phyloP scores from a whole-genome alignment of 2,329 filamentous ascomycete genomes.

The Alternaria sp. region DNA sequence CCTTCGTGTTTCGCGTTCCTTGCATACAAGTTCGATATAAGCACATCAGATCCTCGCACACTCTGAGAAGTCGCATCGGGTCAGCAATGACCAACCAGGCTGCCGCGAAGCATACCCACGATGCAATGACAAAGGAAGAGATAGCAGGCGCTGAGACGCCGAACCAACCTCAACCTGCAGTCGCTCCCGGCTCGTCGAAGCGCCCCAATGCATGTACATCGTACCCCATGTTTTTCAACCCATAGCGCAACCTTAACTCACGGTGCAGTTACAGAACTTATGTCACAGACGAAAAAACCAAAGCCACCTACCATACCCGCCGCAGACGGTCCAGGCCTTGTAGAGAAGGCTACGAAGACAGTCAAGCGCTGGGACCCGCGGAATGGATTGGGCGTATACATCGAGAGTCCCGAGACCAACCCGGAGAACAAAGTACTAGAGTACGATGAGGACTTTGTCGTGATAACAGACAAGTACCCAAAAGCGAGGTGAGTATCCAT shows the following conservation, averaged over 20 bases:
- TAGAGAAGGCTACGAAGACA: slow-evolving; percentile 25
- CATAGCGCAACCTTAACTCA: slow-evolving; percentile 30
- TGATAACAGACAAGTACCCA: slow-evolving; percentile 84
- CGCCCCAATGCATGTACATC: slow-evolving; percentile 51
- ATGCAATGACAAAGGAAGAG: slow-evolving; percentile 35
- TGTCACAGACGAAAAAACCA: slow-evolving; percentile 52
- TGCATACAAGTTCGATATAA: neutral
- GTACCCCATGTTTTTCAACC: neutral
- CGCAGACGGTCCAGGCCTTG: slow-evolving; percentile 6
- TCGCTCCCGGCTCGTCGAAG: slow-evolving; percentile 24
- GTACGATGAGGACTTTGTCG: slow-evolving; percentile 73
- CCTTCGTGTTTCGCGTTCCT: neutral
- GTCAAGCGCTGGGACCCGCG: slow-evolving; percentile 53
- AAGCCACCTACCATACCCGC: slow-evolving; percentile 32
- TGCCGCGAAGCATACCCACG: slow-evolving; percentile 15
- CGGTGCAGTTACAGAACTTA: slow-evolving; percentile 56
- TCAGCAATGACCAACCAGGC: neutral
- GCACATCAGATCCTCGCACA: neutral
- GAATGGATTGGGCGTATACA: slow-evolving; percentile 73
- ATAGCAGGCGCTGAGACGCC: slow-evolving; percentile 23
- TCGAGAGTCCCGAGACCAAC: slow-evolving; percentile 67
- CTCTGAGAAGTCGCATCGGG: neutral
- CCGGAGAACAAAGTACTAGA: slow-evolving; percentile 69
- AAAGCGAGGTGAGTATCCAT: slow-evolving; percentile 62
- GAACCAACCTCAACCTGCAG: slow-evolving; percentile 4